Evolutionary conservation across 257 asterid genomes (phyloP).

Genomic region (Handroanthus guayacan): DNA sequence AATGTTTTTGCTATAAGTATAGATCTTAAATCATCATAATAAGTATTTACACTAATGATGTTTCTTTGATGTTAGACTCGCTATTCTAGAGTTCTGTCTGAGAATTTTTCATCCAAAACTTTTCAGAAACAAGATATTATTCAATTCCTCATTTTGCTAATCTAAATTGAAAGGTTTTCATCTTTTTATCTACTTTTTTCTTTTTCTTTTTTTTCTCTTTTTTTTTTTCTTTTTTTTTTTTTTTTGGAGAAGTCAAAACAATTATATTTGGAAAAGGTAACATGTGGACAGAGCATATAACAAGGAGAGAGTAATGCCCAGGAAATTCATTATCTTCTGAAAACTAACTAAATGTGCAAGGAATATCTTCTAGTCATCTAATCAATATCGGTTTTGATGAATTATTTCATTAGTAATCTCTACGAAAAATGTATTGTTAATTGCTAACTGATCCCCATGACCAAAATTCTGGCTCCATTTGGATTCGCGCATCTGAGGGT

Average conservation of each 20-base stretch:
- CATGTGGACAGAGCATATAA: background rate
- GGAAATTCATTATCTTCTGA: background rate
- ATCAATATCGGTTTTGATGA: background rate
- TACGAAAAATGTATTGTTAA: background rate
- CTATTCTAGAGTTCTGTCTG: background rate
- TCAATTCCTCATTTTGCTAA: background rate
- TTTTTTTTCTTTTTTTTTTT: background rate
- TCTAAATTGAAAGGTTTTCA: background rate
- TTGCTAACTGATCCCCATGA: background rate
- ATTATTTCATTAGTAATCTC: slow-evolving; percentile 1
- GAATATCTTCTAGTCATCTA: background rate
- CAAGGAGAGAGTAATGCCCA: background rate
- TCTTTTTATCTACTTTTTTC: too few species aligned
- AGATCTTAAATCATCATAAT: background rate
- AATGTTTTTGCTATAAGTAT: background rate
- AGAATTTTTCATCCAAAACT: background rate
- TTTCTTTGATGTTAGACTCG: background rate
- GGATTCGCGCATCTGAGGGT: background rate
- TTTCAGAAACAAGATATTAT: background rate
- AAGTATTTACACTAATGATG: background rate
- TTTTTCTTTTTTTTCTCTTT: too few species aligned
- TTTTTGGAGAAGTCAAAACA: background rate
- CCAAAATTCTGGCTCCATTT: background rate
- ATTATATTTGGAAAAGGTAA: background rate
- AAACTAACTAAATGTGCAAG: background rate